Conservation (phyloP, 2,329 filamentous ascomycete species). For the Curvularia eragrostidis region DNA sequence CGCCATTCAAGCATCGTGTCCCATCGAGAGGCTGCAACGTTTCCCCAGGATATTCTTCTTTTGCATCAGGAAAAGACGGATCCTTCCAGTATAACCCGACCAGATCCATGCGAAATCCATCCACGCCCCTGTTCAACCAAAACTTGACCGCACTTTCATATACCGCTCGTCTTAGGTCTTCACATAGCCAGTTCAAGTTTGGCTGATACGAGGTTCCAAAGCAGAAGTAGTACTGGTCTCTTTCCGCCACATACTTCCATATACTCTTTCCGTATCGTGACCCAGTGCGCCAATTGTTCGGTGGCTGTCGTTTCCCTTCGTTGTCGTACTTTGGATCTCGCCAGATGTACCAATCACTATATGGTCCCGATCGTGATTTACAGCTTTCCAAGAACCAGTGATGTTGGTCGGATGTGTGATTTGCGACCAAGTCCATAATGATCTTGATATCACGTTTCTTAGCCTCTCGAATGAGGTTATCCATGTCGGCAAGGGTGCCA, state of each 20-base stretch:
- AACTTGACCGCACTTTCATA: constrained; percentile 1
- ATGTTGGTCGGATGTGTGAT: constrained; percentile 76
- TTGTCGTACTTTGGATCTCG: constrained; percentile 61
- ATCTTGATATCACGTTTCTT: constrained; percentile 71
- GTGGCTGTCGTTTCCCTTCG: constrained; percentile 62
- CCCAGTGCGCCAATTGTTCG: constrained; percentile 60
- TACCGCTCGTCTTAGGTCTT: neutral
- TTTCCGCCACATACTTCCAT: constrained; percentile 40
- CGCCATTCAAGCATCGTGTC: constrained; percentile 1
- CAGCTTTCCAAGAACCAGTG: constrained; percentile 74
- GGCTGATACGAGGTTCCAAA: constrained; percentile 57
- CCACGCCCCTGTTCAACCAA: neutral
- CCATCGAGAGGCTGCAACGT: neutral
- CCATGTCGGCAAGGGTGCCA: constrained; percentile 70
- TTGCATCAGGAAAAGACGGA: constrained; percentile 2
- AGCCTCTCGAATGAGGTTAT: constrained; percentile 65
- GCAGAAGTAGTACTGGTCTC: constrained; percentile 53
- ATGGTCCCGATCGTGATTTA: constrained; percentile 66
- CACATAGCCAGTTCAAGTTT: constrained; percentile 55
- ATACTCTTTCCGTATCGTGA: constrained; percentile 54
- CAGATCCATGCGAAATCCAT: constrained; percentile 5
- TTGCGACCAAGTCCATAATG: constrained; percentile 78
- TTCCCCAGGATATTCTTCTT: constrained; percentile 4
- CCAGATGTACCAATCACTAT: constrained; percentile 77
- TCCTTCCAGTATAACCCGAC: constrained; percentile 4